These are phyloP conservation scores for Scheffersomyces lignicola DNA, from an alignment of 1,139 yeast species.

Conservation along the genomic window DNA sequence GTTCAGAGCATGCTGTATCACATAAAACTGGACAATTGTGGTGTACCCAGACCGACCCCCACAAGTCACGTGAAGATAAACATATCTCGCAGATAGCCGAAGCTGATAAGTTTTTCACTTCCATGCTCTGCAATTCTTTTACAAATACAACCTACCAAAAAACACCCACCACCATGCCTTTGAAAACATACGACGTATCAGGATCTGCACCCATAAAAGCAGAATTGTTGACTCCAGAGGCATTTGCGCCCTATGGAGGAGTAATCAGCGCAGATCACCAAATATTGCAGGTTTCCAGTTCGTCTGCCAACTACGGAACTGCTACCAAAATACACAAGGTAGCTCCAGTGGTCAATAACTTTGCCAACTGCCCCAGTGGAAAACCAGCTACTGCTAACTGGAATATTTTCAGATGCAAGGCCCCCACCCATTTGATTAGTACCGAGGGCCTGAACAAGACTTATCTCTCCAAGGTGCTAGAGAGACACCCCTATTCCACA, in stretches of 20 bases:
- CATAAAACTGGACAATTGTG: no score
- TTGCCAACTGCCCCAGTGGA: conserved; percentile 46
- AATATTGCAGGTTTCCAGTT: conserved; percentile 24
- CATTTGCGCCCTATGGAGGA: conserved; percentile 45
- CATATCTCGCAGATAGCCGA: no score
- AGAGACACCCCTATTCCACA: conserved; percentile 87
- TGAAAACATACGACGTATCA: conserved; percentile 37
- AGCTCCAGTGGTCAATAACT: conserved; percentile 62
- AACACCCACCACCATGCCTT: conserved; percentile 43
- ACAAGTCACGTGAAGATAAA: no score
- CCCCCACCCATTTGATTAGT: conserved; percentile 62
- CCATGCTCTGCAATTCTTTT: no score
- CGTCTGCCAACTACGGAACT: conserved; percentile 89
- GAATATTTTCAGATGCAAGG: conserved; percentile 81
- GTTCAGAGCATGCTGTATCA: no score
- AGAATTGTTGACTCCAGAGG: conserved; percentile 41
- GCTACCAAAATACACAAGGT: conserved; percentile 77
- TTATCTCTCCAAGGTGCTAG: conserved; percentile 71
- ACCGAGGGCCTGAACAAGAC: conserved; percentile 17
- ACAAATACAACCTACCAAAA: no score
- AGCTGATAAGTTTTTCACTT: no score
- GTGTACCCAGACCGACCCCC: no score
- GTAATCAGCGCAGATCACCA: conserved; percentile 50
- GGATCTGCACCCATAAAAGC: conserved; percentile 28
- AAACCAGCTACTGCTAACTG: conserved; percentile 59